These are phyloP conservation scores for Penicillium simplicissimum DNA, from an alignment of 495 filamentous ascomycete genomes.

Conservation along the genomic window DNA sequence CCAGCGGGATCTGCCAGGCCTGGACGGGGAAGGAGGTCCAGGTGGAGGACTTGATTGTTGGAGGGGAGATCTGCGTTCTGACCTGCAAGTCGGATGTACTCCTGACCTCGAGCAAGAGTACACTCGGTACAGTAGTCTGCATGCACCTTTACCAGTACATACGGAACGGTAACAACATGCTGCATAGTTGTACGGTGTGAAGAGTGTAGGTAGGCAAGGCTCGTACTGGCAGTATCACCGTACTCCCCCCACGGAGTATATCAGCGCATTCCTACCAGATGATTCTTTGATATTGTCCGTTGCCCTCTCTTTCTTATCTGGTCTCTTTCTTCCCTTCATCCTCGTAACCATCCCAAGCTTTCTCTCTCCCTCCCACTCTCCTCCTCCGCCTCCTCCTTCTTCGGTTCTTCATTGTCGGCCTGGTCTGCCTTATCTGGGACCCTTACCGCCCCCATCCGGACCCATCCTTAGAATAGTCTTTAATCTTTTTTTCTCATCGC, in stretches of 20 bases:
- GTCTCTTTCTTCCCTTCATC: background rate
- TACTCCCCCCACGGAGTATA: background rate
- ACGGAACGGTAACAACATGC: too few species aligned
- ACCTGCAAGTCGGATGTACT: background rate
- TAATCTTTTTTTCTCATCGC: constrained; percentile 31
- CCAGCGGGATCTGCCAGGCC: background rate
- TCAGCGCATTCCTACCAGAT: background rate
- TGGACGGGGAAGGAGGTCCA: background rate
- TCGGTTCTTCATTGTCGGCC: background rate
- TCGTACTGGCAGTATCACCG: too few species aligned
- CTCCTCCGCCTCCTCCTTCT: background rate
- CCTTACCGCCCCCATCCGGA: constrained; percentile 17
- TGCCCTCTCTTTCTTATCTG: background rate
- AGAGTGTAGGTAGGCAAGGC: too few species aligned
- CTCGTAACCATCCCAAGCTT: background rate
- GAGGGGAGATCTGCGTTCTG: too few species aligned
- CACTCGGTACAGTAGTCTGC: background rate
- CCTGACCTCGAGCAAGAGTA: background rate
- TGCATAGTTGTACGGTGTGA: too few species aligned
- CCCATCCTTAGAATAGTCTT: background rate
- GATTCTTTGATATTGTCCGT: background rate
- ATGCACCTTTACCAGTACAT: background rate
- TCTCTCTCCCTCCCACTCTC: background rate
- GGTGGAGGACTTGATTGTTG: background rate
- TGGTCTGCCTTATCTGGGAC: constrained; percentile 7